Evolutionary conservation across 2,329 filamentous ascomycete genomes (phyloP).

Genomic region (Aciculosporium take): DNA sequence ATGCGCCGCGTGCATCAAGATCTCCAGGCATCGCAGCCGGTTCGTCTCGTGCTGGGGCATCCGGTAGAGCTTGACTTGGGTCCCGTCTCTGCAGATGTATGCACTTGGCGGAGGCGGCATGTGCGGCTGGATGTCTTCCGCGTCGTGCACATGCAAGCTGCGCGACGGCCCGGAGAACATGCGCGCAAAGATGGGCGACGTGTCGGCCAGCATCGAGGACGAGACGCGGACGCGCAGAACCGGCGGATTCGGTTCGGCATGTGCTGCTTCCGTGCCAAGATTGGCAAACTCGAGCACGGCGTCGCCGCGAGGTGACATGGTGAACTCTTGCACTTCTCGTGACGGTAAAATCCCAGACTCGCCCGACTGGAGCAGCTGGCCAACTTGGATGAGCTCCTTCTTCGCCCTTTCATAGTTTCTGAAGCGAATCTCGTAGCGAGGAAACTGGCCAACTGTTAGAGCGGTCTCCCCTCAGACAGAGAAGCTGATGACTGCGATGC

Average conservation of each 20-base stretch:
- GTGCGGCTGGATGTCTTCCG: slow-evolving; percentile 21
- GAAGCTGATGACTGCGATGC: too few relatives aligned
- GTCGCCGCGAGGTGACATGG: slow-evolving; percentile 32
- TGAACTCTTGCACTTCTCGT: slow-evolving; percentile 25
- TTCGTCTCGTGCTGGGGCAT: slow-evolving; percentile 39
- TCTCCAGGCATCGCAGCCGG: slow-evolving; percentile 25
- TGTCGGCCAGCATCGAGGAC: slow-evolving; percentile 34
- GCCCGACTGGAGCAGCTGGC: slow-evolving; percentile 24
- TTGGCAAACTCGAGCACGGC: slow-evolving; percentile 39
- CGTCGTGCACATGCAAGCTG: slow-evolving; percentile 20
- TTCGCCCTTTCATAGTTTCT: slow-evolving; percentile 31
- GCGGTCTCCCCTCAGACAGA: neutral
- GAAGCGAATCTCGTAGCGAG: slow-evolving; percentile 32
- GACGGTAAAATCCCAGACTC: slow-evolving; percentile 27
- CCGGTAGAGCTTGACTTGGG: slow-evolving; percentile 31
- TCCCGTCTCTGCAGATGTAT: slow-evolving; percentile 28
- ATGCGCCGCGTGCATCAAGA: slow-evolving; percentile 36
- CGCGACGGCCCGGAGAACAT: slow-evolving; percentile 26
- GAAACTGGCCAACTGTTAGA: slow-evolving; percentile 18
- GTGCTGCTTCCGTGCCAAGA: slow-evolving; percentile 16
- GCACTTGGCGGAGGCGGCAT: slow-evolving; percentile 21
- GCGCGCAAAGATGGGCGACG: slow-evolving; percentile 35
- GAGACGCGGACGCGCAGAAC: slow-evolving; percentile 36
- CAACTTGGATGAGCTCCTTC: slow-evolving; percentile 25
- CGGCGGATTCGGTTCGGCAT: slow-evolving; percentile 25